These are phyloP conservation scores for Leptomonas pyrrhocoris DNA, from an alignment of 208 protist genomes.

Conservation along the genomic window DNA sequence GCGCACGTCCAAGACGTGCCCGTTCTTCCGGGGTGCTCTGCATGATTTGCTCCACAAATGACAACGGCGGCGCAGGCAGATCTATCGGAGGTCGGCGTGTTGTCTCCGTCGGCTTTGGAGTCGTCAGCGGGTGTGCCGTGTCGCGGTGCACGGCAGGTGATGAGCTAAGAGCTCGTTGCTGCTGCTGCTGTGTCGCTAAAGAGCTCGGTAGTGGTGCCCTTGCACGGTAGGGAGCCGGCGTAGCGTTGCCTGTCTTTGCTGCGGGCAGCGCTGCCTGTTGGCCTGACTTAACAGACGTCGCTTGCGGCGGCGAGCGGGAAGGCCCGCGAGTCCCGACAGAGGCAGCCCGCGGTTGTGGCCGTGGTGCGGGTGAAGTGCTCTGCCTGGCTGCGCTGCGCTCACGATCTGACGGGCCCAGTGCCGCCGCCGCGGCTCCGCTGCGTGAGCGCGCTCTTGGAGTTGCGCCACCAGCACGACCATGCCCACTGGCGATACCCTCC, in stretches of 20 bases:
- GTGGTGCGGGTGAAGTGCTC: not conserved
- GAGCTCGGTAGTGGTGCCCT: not conserved
- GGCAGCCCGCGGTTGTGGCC: not conserved
- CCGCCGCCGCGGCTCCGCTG: not conserved
- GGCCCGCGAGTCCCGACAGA: constrained; percentile 4
- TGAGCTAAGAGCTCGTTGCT: not conserved
- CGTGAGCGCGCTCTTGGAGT: not conserved
- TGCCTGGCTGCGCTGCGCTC: constrained; percentile 17
- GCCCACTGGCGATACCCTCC: not conserved
- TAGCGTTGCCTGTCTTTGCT: not conserved
- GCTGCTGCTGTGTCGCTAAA: not conserved
- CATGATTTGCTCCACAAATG: constrained; percentile 28
- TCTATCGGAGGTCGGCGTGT: not conserved
- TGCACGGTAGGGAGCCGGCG: not conserved
- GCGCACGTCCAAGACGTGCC: constrained; percentile 51
- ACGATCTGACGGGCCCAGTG: not conserved
- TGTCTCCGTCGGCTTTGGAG: not conserved
- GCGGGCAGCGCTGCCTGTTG: not conserved
- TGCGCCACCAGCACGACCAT: not conserved
- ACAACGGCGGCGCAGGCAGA: not conserved
- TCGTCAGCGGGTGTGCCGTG: not conserved
- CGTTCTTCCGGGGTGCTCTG: constrained; percentile 31
- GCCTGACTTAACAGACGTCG: not conserved
- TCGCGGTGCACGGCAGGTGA: not conserved
- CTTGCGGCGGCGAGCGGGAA: constrained; percentile 7